Conservation (phyloP, 306 rosid species). For the Elaeagnus macrophylla region DNA sequence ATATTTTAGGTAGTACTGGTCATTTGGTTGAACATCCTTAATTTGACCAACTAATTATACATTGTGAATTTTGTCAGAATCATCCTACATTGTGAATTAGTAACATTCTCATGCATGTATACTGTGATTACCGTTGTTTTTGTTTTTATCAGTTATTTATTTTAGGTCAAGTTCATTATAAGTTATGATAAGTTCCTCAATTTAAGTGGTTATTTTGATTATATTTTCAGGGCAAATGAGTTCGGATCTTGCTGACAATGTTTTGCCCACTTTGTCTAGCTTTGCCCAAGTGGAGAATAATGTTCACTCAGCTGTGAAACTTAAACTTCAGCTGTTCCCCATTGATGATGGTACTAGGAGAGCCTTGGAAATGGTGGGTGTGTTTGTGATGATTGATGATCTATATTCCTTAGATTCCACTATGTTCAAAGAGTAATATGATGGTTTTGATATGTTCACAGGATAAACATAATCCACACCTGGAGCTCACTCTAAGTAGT, state of each 20-base stretch:
- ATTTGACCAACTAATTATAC: too few relatives aligned
- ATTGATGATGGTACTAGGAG: constrained; percentile 78
- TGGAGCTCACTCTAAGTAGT: constrained; percentile 87
- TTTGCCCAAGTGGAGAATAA: constrained; percentile 51
- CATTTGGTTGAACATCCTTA: too few relatives aligned
- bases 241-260: constrained; percentile 33
- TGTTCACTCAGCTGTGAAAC: constrained; percentile 41
- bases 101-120: too few relatives aligned
- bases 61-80: too few relatives aligned
- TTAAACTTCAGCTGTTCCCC: constrained; percentile 91
- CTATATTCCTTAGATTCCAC: constrained; percentile 7
- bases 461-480: constrained; percentile 91
- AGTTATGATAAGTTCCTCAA: constrained; percentile 18
- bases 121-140: background rate
- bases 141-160: constrained; percentile 6
- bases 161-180: constrained; percentile 4
- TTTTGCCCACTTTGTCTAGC: constrained; percentile 35
- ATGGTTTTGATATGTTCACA: constrained; percentile 17
- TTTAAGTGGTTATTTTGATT: constrained; percentile 6
- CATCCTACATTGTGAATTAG: too few relatives aligned
- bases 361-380: constrained; percentile 88
- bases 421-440: constrained; percentile 7
- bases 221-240: constrained; percentile 49
- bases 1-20: too few relatives aligned
- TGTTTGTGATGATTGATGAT: background rate